Evolutionary conservation across 768 basidiomycete genomes (phyloP).

Genomic region (Auricularia sp.): DNA sequence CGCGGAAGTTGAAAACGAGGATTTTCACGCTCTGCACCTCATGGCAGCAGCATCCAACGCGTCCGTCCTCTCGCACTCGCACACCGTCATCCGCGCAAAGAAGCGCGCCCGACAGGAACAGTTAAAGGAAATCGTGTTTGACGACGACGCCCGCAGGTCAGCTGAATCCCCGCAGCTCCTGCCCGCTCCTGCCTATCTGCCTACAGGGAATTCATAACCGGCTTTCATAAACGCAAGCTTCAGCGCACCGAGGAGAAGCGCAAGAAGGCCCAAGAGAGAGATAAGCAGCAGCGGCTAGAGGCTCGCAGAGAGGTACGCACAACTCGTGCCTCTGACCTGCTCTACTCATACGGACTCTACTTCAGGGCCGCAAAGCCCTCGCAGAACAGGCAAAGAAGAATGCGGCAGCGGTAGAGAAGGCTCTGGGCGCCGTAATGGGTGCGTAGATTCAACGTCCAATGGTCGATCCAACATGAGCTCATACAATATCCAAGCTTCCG

Average conservation of each 20-base stretch:
- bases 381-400: slow-evolving; percentile 71
- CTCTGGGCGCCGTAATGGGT: slow-evolving; percentile 19
- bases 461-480: background rate
- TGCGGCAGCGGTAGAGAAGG: slow-evolving; percentile 64
- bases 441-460: background rate
- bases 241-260: slow-evolving; percentile 69
- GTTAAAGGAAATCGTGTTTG: slow-evolving; percentile 74
- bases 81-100: slow-evolving; percentile 55
- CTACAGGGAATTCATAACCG: slow-evolving; percentile 77
- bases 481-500: slow-evolving; percentile 13
- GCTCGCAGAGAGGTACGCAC: slow-evolving; percentile 61
- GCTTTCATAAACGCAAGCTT: slow-evolving; percentile 87
- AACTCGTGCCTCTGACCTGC: background rate
- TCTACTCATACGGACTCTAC: background rate
- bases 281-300: slow-evolving; percentile 66
- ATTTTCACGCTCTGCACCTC: background rate
- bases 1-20: too few relatives aligned
- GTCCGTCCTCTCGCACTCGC: slow-evolving; percentile 49
- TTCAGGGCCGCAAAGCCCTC: slow-evolving; percentile 66
- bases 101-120: slow-evolving; percentile 55
- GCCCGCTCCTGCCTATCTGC: too few relatives aligned
- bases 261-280: slow-evolving; percentile 61
- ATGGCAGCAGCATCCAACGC: slow-evolving; percentile 30
- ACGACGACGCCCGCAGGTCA: slow-evolving; percentile 74
- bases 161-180: slow-evolving; percentile 10